Conservation (phyloP, 768 basidiomycete genomes). For the Pleurotus djamor region DNA sequence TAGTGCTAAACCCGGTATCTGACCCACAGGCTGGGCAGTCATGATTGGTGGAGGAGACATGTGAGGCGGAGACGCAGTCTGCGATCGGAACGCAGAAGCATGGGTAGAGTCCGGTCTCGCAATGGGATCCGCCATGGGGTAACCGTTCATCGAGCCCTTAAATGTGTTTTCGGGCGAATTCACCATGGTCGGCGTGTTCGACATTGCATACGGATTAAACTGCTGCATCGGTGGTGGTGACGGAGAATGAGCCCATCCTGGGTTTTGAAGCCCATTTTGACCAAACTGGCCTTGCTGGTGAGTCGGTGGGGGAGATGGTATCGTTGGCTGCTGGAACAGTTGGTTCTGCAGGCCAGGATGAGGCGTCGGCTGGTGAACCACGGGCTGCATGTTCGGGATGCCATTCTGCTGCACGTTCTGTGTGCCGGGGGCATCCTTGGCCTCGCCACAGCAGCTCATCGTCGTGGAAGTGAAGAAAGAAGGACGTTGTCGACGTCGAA, state of each 20-base stretch:
- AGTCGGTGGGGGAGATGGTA: slow-evolving; percentile 44
- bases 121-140: slow-evolving; percentile 22
- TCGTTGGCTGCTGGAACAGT: slow-evolving; percentile 34
- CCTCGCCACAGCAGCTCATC: slow-evolving; percentile 73
- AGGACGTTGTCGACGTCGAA: neutral
- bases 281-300: slow-evolving; percentile 17
- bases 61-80: slow-evolving; percentile 18
- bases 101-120: slow-evolving; percentile 28
- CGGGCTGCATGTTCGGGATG: slow-evolving; percentile 23
- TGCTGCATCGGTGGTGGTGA: slow-evolving; percentile 31
- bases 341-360: slow-evolving; percentile 39
- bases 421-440: slow-evolving; percentile 22
- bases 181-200: slow-evolving; percentile 8
- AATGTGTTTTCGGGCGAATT: slow-evolving; percentile 16
- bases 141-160: slow-evolving; percentile 23
- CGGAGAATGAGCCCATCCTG: slow-evolving; percentile 30
- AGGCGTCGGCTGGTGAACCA: slow-evolving; percentile 52
- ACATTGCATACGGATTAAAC: slow-evolving; percentile 17
- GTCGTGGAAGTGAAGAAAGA: slow-evolving; percentile 11
- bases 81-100: slow-evolving; percentile 11
- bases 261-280: slow-evolving; percentile 20
- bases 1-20: slow-evolving; percentile 15
- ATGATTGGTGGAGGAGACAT: slow-evolving; percentile 17
- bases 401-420: slow-evolving; percentile 24
- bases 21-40: slow-evolving; percentile 14